These are phyloP conservation scores for Xylaria venustula DNA, from an alignment of 495 filamentous ascomycete species.

Conservation along the genomic window DNA sequence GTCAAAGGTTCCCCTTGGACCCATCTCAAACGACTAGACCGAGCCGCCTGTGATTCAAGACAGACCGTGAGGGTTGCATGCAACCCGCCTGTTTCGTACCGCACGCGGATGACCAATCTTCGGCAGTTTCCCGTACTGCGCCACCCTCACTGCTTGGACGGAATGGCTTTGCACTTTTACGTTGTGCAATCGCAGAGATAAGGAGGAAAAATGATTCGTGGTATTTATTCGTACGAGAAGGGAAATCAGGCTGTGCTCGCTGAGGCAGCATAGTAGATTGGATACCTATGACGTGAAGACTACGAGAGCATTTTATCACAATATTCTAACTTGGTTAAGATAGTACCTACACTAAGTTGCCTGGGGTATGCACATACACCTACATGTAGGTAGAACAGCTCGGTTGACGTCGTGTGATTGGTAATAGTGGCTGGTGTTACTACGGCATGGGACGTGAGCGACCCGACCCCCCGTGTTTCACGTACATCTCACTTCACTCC, in stretches of 20 bases:
- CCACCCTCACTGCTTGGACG: neutral
- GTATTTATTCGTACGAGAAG: too few relatives aligned
- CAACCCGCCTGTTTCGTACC: neutral
- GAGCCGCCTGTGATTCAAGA: neutral
- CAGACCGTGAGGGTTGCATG: neutral
- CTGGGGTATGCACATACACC: neutral
- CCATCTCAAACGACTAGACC: neutral
- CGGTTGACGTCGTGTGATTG: neutral
- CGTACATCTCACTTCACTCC: neutral
- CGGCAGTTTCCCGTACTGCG: neutral
- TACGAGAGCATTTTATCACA: too few relatives aligned
- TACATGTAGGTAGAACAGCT: neutral
- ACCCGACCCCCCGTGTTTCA: slow-evolving; percentile 5
- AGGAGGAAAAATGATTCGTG: too few relatives aligned
- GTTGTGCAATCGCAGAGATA: too few relatives aligned
- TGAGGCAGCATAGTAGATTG: too few relatives aligned
- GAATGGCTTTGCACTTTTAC: too few relatives aligned
- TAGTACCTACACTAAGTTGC: too few relatives aligned
- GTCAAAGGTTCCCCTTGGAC: neutral
- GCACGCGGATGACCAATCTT: neutral
- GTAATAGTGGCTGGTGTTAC: too few relatives aligned
- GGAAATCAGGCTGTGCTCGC: too few relatives aligned
- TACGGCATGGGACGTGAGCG: neutral
- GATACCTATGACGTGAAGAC: too few relatives aligned
- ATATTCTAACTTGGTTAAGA: too few relatives aligned